Evolutionary conservation across 148 eudicot species (phyloP), one percentile per base, ranked within the genome.

Genomic region (Suaeda aralocaspica): DNA sequence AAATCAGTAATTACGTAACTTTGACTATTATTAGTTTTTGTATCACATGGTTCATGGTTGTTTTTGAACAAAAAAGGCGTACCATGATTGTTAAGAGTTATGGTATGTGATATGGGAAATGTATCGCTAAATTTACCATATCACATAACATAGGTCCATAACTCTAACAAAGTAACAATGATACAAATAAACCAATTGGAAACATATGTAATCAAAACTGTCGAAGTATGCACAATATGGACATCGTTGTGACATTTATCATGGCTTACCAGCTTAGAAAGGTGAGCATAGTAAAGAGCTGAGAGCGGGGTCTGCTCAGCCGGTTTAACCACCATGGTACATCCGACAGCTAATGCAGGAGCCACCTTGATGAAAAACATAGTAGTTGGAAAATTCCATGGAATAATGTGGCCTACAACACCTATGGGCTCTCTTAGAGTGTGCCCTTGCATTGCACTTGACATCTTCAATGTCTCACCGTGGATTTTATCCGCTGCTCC

Each of bases 401-500:
- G 97, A 24, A 87, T 86, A 44, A 94, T 91, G 28, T 78, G 89
- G 16, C 91, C 98, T 12, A 84, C 97, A 2, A 91, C 96, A 1
- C 98, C 98, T 0, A 86, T 70, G 0, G 98, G 98, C 63, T 94
- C 98, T 0, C 81, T 80, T 15, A 94, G 70, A 5, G 97, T 91
- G 84, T 93, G 87, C n/a, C 77, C 96, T 39, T 93, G 98, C 26
- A 87, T 21, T 19, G 81, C 86, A 13, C 85, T 73, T 7, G 88
- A 78, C 92, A 93, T 81, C 69, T 92, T 92, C 30, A 92, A 60
- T 0, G 98, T 93, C 31, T 76, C 79, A 0, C 98, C 98, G 26
- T 87, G 98, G 59, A 93, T 88, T 71, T 93, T 93, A 74, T 93
- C 98, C 0, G 98, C 98, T 67, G 90, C 95, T 2, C 98, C 98